Percentiles rank a stretch among this genome's conserved stretches.
These are phyloP conservation scores for Wickerhamiella sorbophila DNA, from an alignment of 805 yeast genomes.

Conservation along the genomic window DNA sequence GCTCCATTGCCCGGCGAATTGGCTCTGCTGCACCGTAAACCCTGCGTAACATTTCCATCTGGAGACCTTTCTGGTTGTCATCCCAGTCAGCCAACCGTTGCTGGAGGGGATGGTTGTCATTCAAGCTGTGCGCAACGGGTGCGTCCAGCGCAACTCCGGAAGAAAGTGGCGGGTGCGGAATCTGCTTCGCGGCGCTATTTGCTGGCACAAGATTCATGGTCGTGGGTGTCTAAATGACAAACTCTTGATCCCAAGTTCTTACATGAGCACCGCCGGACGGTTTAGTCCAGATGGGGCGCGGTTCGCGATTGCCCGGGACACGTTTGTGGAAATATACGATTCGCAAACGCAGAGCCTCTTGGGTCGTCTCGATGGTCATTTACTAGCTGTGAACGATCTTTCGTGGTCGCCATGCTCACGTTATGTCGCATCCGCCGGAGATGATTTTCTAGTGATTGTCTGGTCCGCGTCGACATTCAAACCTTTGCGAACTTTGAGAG, in stretches of 20 bases:
- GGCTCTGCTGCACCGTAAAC: constrained; percentile 91
- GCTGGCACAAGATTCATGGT: constrained; percentile 1
- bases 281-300: constrained; percentile 37
- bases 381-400: constrained; percentile 57
- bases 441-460: constrained; percentile 64
- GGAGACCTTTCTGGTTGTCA: constrained; percentile 49
- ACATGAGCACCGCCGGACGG: constrained; percentile 7
- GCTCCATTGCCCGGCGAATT: constrained; percentile 79
- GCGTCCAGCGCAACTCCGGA: neutral
- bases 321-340: constrained; percentile 15
- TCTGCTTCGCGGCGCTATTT: constrained; percentile 1
- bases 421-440: constrained; percentile 71
- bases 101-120: constrained; percentile 63
- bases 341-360: neutral
- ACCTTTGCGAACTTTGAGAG: constrained; percentile 34
- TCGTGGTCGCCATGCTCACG: constrained; percentile 64
- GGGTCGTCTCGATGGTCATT: constrained; percentile 36
- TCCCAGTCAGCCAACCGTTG: constrained; percentile 69
- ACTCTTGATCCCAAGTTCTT: neutral
- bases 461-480: constrained; percentile 44
- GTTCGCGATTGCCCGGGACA: constrained; percentile 44
- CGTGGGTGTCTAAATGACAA: neutral
- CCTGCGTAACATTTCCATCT: constrained; percentile 65
- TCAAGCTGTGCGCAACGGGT: constrained; percentile 24
- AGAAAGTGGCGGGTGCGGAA: neutral